A percentile compares a stretch with the other conserved stretches of the same genome.
Evolutionary conservation across 371 early-diverging fungal species (phyloP).

Genomic region (Mucor indicus): DNA sequence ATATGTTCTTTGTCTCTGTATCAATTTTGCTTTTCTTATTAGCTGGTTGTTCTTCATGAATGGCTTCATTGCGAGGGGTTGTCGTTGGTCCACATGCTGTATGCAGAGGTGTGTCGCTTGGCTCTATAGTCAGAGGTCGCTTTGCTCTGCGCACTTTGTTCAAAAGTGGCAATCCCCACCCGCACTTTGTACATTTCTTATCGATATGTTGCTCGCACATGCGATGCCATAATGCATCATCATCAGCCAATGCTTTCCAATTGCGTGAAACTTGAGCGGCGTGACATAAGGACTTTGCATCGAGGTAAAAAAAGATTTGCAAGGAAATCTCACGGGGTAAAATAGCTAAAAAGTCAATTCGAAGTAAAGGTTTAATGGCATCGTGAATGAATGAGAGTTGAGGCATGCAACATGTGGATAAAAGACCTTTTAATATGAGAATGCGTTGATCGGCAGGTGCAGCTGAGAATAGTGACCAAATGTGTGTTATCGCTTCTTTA

Average conservation of each 20-base stretch:
- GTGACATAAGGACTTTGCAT: slow-evolving; percentile 83
- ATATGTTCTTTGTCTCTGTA: neutral
- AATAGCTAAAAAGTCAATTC: slow-evolving; percentile 74
- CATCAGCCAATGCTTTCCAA: slow-evolving; percentile 83
- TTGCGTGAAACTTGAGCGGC: slow-evolving; percentile 78
- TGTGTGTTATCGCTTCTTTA: slow-evolving; percentile 43
- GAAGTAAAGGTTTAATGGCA: slow-evolving; percentile 60
- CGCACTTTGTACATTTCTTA: slow-evolving; percentile 88
- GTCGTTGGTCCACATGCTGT: slow-evolving; percentile 14
- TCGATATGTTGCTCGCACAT: slow-evolving; percentile 96
- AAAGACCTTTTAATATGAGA: slow-evolving; percentile 61
- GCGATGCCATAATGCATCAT: slow-evolving; percentile 87
- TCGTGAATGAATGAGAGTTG: slow-evolving; percentile 74
- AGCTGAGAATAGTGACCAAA: slow-evolving; percentile 56
- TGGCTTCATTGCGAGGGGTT: neutral
- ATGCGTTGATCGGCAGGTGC: slow-evolving; percentile 53
- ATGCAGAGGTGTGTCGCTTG: slow-evolving; percentile 10
- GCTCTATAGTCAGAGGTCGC: slow-evolving; percentile 8
- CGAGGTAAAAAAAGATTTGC: slow-evolving; percentile 79
- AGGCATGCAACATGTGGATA: slow-evolving; percentile 67
- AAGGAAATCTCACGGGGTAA: slow-evolving; percentile 77
- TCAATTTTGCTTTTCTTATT: slow-evolving; percentile 5
- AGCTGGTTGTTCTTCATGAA: neutral
- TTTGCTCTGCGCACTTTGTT: slow-evolving; percentile 31
- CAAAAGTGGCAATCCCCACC: slow-evolving; percentile 87